These are phyloP conservation scores for Stagonosporopsis cucurbitacearum DNA, from an alignment of 2,329 filamentous ascomycete genomes.

Conservation along the genomic window DNA sequence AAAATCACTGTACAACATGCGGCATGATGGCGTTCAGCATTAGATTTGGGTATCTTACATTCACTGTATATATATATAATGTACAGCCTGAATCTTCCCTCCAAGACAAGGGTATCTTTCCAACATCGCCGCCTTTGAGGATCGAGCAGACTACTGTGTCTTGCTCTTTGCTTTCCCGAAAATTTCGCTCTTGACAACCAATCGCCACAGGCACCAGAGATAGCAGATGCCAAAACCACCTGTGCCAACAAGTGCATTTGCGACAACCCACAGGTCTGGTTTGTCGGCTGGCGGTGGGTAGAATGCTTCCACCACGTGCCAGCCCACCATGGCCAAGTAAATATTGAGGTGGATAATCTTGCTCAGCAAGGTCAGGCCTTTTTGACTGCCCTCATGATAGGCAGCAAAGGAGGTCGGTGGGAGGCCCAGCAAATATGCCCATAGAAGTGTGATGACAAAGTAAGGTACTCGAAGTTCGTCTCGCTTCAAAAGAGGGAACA, in stretches of 20 bases:
- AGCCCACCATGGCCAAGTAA: conserved; percentile 77
- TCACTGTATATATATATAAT: conserved; percentile 25
- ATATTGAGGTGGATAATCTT: conserved; percentile 78
- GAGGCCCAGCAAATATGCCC: conserved; percentile 88
- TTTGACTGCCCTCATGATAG: conserved; percentile 60
- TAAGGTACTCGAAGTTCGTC: conserved; percentile 88
- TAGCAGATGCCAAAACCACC: conserved; percentile 88
- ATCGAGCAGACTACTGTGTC: conserved; percentile 38
- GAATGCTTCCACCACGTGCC: conserved; percentile 79
- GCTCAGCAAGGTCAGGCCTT: conserved; percentile 60
- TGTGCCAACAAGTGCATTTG: conserved; percentile 85
- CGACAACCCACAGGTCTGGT: conserved; percentile 93
- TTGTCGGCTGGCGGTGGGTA: conserved; percentile 73
- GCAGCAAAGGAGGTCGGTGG: conserved; percentile 76
- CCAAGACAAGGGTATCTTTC: conserved; percentile 19
- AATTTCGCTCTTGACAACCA: conserved; percentile 65
- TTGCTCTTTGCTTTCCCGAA: conserved; percentile 48
- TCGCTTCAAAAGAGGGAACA: conserved; percentile 87
- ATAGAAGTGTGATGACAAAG: conserved; percentile 80
- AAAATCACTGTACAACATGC: conserved; percentile 37
- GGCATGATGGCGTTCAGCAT: conserved; percentile 43
- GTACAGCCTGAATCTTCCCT: conserved; percentile 41
- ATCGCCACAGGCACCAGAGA: conserved; percentile 82
- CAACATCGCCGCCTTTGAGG: background rate
- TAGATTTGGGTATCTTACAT: conserved; percentile 20